Evolutionary conservation across 164 flowering plant species (phyloP).

Genomic region (Tetrastigma voinierianum): DNA sequence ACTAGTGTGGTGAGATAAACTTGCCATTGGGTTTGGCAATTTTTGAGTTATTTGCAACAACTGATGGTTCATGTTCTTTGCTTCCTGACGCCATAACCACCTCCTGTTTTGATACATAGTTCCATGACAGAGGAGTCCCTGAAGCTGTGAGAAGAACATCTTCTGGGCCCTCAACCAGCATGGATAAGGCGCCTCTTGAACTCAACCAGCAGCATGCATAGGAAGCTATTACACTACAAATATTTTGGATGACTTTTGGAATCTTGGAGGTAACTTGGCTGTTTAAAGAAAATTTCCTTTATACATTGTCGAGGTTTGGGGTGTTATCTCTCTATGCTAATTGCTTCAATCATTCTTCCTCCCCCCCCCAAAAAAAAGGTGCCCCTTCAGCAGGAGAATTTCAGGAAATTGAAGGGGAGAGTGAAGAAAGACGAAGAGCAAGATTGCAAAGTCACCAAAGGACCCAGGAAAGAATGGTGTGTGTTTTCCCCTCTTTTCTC

Average conservation of each 20-base stretch:
- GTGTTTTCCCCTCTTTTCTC: constrained; percentile 12
- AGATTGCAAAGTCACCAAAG: constrained; percentile 57
- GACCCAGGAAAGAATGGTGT: constrained; percentile 67
- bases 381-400: constrained; percentile 52
- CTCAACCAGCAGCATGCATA: constrained; percentile 16
- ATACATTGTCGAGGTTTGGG: not conserved
- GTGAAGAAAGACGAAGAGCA: constrained; percentile 73
- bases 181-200: constrained; percentile 26
- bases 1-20: constrained; percentile 23
- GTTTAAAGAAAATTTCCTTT: constrained; percentile 2
- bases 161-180: constrained; percentile 15
- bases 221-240: constrained; percentile 20
- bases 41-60: not conserved
- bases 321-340: constrained; percentile 8
- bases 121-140: constrained; percentile 13
- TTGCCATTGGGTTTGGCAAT: not conserved
- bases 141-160: constrained; percentile 14
- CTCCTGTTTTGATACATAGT: constrained; percentile 23
- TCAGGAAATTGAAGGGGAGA: constrained; percentile 77
- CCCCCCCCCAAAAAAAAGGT: constrained; percentile 19
- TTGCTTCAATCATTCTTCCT: constrained; percentile 11
- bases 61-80: too few species aligned
- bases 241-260: constrained; percentile 36
- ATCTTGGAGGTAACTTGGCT: constrained; percentile 41
- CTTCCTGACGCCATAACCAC: constrained; percentile 14